Evolutionary conservation across 2,329 filamentous ascomycete species (phyloP), one percentile per base, ranked within the genome.

Genomic region (Phoma sp.): DNA sequence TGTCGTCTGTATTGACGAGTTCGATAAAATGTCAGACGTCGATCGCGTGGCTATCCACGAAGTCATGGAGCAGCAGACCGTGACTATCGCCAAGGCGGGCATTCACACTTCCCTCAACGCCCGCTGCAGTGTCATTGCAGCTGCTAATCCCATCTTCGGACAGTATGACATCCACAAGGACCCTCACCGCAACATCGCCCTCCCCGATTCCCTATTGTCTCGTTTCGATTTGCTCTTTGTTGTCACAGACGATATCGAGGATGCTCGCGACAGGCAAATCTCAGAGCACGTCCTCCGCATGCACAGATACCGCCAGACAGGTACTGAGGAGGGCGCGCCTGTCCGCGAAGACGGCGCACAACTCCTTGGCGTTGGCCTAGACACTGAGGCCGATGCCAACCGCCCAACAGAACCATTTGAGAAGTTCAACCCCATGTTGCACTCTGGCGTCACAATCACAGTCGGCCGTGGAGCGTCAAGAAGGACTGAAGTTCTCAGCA

Each of bases 41-140:
- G 95, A 99, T 76, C 87, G 95, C 72, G 95, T 99, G 4, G 95
- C 95, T 41, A 99, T 99, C 66, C 95, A 99, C 84, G 95, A 99
- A 90, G 95, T 99, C 62, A 99, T 99, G 95, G 95, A 99, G 78
- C 95, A 99, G 79, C 95, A 99, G 78, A 99, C 95, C 0, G 95
- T 99, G 57, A 99, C 95, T 11, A 99, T 99, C 69, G 95, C 95
- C 47, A 99, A 99, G 79, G 95, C 95, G 1, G 95, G 95, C 61
- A 99, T 99, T 55, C 95, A 99, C 77, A 99, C 95, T 0, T 96
- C 93, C 2, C 82, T 99, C 56, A 99, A 99, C 71, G 95, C 95
- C 47, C 89, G 95, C 52, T 99, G 95, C 79, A 96, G 92, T 76
- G 95, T 99, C 58, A 86, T 99, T 66, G 95, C 95, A 37, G 95